Conservation (phyloP, 208 protist genomes). For the Tetramitus jugosus region DNA sequence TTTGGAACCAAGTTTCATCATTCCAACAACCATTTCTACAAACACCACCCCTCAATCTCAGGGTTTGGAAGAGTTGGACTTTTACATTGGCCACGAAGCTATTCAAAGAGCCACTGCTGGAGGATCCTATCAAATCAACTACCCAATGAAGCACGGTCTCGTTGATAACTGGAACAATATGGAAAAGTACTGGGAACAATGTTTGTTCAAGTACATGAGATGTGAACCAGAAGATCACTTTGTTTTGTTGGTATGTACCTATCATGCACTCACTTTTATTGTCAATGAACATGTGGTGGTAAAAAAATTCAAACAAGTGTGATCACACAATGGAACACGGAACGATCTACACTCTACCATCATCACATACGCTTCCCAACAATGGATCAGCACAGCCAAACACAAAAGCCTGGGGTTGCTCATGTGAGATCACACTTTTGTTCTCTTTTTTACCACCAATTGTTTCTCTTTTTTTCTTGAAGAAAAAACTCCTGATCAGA, state of each 20-base stretch:
- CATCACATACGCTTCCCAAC: no score
- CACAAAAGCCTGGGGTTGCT: no score
- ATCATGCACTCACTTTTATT: no score
- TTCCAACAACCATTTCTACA: conserved; percentile 81
- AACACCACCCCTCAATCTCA: conserved; percentile 36
- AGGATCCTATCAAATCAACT: conserved; percentile 49
- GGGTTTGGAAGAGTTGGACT: conserved; percentile 81
- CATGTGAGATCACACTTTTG: no score
- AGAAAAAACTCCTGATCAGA: no score
- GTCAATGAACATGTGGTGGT: no score
- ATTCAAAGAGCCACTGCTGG: conserved; percentile 32
- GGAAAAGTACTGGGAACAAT: conserved; percentile 93
- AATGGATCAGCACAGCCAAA: no score
- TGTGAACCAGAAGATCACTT: conserved; percentile 93
- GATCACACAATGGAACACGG: no score
- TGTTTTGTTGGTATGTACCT: conserved; percentile 84
- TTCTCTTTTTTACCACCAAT: no score
- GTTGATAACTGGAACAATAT: conserved; percentile 90
- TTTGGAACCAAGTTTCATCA: conserved; percentile 78
- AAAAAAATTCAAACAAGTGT: no score
- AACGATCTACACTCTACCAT: no score
- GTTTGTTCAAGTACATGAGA: conserved; percentile 91
- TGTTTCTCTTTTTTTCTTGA: no score
- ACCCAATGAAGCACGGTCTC: conserved; percentile 85
- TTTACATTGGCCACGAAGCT: conserved; percentile 89